phyloP scores from a whole-genome alignment of 2,329 filamentous ascomycete genomes.

The Macrophomina tecta region DNA sequence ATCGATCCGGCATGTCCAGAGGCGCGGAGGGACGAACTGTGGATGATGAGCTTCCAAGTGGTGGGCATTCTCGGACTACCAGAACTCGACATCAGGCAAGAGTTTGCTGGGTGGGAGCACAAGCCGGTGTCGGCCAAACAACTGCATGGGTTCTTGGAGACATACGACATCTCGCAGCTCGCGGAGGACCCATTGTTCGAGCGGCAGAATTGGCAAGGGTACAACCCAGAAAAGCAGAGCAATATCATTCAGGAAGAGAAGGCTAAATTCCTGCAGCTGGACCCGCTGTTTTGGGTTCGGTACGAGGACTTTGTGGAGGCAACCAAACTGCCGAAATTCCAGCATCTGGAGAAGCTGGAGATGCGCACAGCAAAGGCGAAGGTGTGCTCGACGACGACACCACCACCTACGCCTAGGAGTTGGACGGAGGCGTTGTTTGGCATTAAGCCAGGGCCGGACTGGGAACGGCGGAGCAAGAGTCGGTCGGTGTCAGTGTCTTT shows the following conservation, averaged over 20 bases:
- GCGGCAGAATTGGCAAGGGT: constrained; percentile 45
- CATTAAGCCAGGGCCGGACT: constrained; percentile 28
- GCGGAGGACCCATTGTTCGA: constrained; percentile 47
- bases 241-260: constrained; percentile 26
- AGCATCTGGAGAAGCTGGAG: constrained; percentile 23
- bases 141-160: constrained; percentile 43
- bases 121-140: constrained; percentile 43
- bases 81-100: constrained; percentile 44
- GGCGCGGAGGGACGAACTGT: constrained; percentile 36
- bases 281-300: constrained; percentile 32
- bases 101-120: constrained; percentile 41
- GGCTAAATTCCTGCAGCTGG: constrained; percentile 30
- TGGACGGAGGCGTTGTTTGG: constrained; percentile 28
- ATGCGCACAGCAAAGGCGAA: constrained; percentile 26
- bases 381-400: constrained; percentile 20
- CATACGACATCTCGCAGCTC: constrained; percentile 46
- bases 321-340: constrained; percentile 3
- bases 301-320: constrained; percentile 31
- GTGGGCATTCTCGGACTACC: constrained; percentile 49
- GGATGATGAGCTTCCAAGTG: constrained; percentile 47
- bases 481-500: constrained; percentile 25
- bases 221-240: constrained; percentile 37
- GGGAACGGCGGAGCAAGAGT: constrained; percentile 20
- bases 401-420: constrained; percentile 27
- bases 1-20: constrained; percentile 29